Percentiles rank a stretch among this genome's conserved stretches.
These are phyloP conservation scores for Trypanosoma mega DNA, from an alignment of 208 protist species.

Conservation along the genomic window DNA sequence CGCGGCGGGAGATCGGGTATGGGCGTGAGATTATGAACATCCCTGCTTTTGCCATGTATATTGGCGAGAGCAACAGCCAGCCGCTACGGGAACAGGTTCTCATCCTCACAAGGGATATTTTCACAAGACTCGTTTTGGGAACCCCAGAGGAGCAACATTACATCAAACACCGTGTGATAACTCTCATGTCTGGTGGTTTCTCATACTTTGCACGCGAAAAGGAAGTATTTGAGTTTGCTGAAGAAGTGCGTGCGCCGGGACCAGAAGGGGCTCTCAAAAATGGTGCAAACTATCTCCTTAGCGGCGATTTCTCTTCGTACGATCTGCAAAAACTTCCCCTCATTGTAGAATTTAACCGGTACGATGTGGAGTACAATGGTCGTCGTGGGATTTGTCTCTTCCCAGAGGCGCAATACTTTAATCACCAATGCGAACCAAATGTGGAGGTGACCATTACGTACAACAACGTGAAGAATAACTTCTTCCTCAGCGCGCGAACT, in stretches of 20 bases:
- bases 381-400: slow-evolving; percentile 79
- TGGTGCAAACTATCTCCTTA: slow-evolving; percentile 61
- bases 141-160: slow-evolving; percentile 59
- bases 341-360: slow-evolving; percentile 85
- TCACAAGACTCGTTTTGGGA: slow-evolving; percentile 63
- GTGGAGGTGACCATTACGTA: slow-evolving; percentile 72
- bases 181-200: slow-evolving; percentile 81
- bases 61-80: slow-evolving; percentile 52
- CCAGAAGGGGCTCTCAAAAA: slow-evolving; percentile 56
- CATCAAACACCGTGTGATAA: slow-evolving; percentile 69
- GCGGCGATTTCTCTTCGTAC: slow-evolving; percentile 78
- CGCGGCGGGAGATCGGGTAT: slow-evolving; percentile 71
- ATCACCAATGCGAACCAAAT: slow-evolving; percentile 85
- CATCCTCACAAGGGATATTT: slow-evolving; percentile 70
- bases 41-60: slow-evolving; percentile 77
- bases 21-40: slow-evolving; percentile 81
- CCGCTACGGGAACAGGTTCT: slow-evolving; percentile 71
- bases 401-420: slow-evolving; percentile 80
- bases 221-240: slow-evolving; percentile 84
- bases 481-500: slow-evolving; percentile 70
- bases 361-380: slow-evolving; percentile 81
- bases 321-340: slow-evolving; percentile 84
- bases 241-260: slow-evolving; percentile 66
- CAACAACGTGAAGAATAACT: slow-evolving; percentile 73
- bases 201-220: slow-evolving; percentile 85